These are phyloP conservation scores for Podosphaera aphanis DNA, from an alignment of 2,329 filamentous ascomycete genomes.

Conservation along the genomic window DNA sequence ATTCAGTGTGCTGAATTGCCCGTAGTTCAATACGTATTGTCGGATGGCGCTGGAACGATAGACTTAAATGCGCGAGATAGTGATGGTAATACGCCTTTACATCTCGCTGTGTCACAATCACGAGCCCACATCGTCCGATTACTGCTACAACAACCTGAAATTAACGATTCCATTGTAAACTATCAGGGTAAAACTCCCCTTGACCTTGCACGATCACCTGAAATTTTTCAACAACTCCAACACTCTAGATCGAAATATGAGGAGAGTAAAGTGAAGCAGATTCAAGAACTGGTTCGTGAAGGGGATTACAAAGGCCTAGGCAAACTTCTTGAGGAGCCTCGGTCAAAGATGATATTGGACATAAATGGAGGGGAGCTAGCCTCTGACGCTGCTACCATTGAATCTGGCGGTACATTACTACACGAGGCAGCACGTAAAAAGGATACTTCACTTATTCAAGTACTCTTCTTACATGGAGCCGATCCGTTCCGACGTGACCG, in stretches of 20 bases:
- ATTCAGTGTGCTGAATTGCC: slow-evolving; percentile 86
- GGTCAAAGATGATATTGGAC: slow-evolving; percentile 68
- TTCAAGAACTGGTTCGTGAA: slow-evolving; percentile 53
- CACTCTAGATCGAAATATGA: slow-evolving; percentile 74
- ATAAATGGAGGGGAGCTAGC: slow-evolving; percentile 81
- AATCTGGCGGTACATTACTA: slow-evolving; percentile 72
- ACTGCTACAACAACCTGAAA: slow-evolving; percentile 55
- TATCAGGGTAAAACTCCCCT: slow-evolving; percentile 64
- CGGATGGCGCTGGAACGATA: slow-evolving; percentile 39
- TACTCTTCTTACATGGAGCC: slow-evolving; percentile 76
- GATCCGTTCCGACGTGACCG: slow-evolving; percentile 89
- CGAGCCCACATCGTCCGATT: slow-evolving; percentile 60
- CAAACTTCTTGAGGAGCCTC: slow-evolving; percentile 58
- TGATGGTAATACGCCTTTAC: slow-evolving; percentile 83
- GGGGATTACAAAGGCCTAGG: slow-evolving; percentile 60
- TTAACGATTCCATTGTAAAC: slow-evolving; percentile 78
- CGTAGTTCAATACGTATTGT: slow-evolving; percentile 86
- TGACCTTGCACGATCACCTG: slow-evolving; percentile 72
- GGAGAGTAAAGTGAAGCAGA: slow-evolving; percentile 61
- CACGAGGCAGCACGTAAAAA: slow-evolving; percentile 81
- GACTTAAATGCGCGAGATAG: slow-evolving; percentile 80
- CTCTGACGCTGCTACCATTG: slow-evolving; percentile 52
- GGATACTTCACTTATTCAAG: slow-evolving; percentile 69
- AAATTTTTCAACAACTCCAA: slow-evolving; percentile 89
- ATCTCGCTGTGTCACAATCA: slow-evolving; percentile 66